Base-by-base conservation (phyloP, 441 rosid genomes). In the Hura crepitans region DNA sequence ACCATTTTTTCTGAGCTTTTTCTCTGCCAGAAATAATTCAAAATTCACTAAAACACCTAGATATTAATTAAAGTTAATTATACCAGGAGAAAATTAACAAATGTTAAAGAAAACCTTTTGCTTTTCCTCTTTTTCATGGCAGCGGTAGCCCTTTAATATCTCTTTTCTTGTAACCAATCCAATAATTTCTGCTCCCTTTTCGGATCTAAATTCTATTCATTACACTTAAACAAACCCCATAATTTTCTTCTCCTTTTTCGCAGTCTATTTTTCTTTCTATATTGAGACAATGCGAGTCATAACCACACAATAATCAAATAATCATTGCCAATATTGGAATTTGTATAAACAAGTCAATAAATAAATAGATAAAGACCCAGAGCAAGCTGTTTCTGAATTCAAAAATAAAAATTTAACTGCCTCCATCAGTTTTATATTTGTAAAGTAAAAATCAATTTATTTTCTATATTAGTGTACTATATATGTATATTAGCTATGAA, bases 1-100 rank as follows among this genome's bases (percentile, higher is more conserved):
- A 51, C 66, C 81, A 81, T 75, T 13, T 49, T 42, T 65, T 65
- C 47, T 47, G 1, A 0, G 69, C 20, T 47, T 18, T 27, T 11
- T 46, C 15, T 18, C 2, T 28, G 69, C 28, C 65, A 50, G 45
- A 50, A 31, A 54, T 27, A 50, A 66, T 66, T 58, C 69, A 66
- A 14, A 50, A 66, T 12, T 33, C 2, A 35, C 46, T 30, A 50
- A 50, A 4, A 23, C 6, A 47, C 18, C 28, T 27, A 10, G 31
- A 50, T 11, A n/a, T 6, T 8, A 23, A n/a, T 6, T 8, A 23
- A 31, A 31, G 20, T n/a, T 25, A 33, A 28, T 66, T 66, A 20
- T 66, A 66, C 31, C 30, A 18, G 17, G 25, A n/a, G 22, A 6
- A 15, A 37, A 4, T 0, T 13, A 9, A 4, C 0, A 27, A 35